Evolutionary conservation across 805 yeast genomes (phyloP).

Genomic region (Sungouiozyma intestinalis): DNA sequence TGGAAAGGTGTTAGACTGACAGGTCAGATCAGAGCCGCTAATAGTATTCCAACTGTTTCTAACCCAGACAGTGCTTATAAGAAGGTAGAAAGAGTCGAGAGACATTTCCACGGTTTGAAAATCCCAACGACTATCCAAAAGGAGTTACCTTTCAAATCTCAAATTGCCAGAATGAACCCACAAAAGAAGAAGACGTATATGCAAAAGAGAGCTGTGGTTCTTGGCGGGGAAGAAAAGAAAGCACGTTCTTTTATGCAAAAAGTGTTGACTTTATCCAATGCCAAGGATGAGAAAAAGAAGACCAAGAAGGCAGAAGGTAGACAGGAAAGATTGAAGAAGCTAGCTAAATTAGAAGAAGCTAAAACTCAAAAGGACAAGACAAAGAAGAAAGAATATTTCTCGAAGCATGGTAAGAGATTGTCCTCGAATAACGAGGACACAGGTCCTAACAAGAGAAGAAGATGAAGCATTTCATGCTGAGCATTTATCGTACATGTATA

Average conservation of each 20-base stretch:
- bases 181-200: slow-evolving; percentile 73
- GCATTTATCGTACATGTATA: not conserved
- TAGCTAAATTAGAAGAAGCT: slow-evolving; percentile 64
- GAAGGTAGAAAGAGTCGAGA: slow-evolving; percentile 73
- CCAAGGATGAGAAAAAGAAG: slow-evolving; percentile 69
- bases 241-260: slow-evolving; percentile 83
- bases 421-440: slow-evolving; percentile 26
- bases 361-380: slow-evolving; percentile 69
- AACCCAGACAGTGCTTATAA: slow-evolving; percentile 41
- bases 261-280: slow-evolving; percentile 73
- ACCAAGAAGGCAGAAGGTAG: slow-evolving; percentile 68
- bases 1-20: slow-evolving; percentile 97
- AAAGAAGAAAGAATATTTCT: slow-evolving; percentile 79
- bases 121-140: slow-evolving; percentile 74
- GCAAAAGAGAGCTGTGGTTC: slow-evolving; percentile 86
- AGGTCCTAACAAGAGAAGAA: slow-evolving; percentile 23
- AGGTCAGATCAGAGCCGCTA: slow-evolving; percentile 81
- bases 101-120: slow-evolving; percentile 77
- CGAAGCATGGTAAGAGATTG: slow-evolving; percentile 59
- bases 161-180: slow-evolving; percentile 79
- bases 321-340: slow-evolving; percentile 59
- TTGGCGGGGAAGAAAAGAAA: slow-evolving; percentile 88
- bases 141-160: slow-evolving; percentile 84
- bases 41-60: slow-evolving; percentile 52
- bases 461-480: not conserved